phyloP scores from a whole-genome alignment of 805 yeast genomes.

The Candida piceae region DNA sequence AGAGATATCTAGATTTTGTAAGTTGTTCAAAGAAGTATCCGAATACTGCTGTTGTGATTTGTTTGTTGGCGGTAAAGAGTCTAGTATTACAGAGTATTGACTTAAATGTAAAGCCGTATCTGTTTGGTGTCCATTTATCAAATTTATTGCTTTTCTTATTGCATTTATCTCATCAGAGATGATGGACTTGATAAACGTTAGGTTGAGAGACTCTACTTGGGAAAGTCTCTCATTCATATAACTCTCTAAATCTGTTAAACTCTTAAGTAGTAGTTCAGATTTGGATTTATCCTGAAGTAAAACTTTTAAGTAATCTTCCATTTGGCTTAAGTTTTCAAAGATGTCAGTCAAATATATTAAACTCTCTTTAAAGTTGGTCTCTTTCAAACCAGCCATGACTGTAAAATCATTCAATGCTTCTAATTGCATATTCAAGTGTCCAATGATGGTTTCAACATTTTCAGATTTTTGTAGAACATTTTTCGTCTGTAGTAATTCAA shows the following conservation, averaged over 20 bases:
- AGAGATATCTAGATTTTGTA: too few relatives aligned
- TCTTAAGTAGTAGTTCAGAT: slow-evolving; percentile 11
- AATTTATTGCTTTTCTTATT: slow-evolving; percentile 21
- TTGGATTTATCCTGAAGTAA: slow-evolving; percentile 9
- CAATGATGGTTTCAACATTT: slow-evolving; percentile 16
- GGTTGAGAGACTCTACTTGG: slow-evolving; percentile 9
- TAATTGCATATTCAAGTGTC: slow-evolving; percentile 21
- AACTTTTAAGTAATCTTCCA: slow-evolving; percentile 19
- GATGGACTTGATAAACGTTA: slow-evolving; percentile 13
- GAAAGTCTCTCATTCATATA: slow-evolving; percentile 13
- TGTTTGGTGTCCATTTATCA: too few relatives aligned
- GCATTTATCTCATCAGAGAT: slow-evolving; percentile 23
- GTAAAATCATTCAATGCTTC: slow-evolving; percentile 23
- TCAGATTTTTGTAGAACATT: slow-evolving; percentile 10
- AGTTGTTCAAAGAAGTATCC: too few relatives aligned
- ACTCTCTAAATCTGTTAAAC: slow-evolving; percentile 7
- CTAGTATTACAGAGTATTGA: too few relatives aligned
- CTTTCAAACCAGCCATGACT: slow-evolving; percentile 12
- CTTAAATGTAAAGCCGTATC: too few relatives aligned
- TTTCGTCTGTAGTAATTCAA: slow-evolving; percentile 9
- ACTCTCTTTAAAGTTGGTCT: slow-evolving; percentile 20
- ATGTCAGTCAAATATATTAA: slow-evolving; percentile 22
- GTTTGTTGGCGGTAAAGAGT: too few relatives aligned
- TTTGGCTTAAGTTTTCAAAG: slow-evolving; percentile 18
- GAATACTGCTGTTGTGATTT: too few relatives aligned